Evolutionary conservation across 331 rosid genomes (phyloP).

Genomic region (Saraca asoca): DNA sequence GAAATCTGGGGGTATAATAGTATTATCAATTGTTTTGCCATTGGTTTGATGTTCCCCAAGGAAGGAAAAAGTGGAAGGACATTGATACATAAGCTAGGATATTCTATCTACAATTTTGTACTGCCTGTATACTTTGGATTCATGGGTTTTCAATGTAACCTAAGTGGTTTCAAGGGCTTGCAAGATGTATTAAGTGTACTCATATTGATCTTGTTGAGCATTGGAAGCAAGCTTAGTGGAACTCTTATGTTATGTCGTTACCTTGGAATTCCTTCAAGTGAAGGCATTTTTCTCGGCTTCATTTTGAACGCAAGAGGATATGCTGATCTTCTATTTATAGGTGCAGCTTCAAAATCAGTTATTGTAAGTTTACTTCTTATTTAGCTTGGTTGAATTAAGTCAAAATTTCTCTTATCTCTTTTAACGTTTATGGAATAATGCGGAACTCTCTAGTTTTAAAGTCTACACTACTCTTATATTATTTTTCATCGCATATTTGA

Average conservation of each 20-base stretch:
- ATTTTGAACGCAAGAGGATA: constrained; percentile 79
- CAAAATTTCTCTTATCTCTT: too few species aligned
- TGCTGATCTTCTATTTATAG: constrained; percentile 80
- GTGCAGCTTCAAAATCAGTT: constrained; percentile 56
- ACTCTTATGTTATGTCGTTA: constrained; percentile 62
- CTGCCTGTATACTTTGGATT: constrained; percentile 88
- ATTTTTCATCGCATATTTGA: too few species aligned
- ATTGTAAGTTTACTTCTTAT: constrained; percentile 51
- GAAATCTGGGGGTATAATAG: constrained; percentile 64
- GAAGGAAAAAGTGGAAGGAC: constrained; percentile 91
- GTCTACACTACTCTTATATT: too few species aligned
- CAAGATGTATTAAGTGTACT: constrained; percentile 15
- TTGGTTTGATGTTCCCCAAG: constrained; percentile 71
- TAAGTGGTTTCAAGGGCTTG: constrained; percentile 35
- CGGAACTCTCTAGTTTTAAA: too few species aligned
- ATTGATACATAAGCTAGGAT: constrained; percentile 65
- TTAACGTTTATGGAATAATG: too few species aligned
- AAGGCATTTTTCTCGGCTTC: constrained; percentile 78
- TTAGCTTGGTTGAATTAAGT: constrained; percentile 9
- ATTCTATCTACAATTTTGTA: constrained; percentile 73
- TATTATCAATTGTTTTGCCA: constrained; percentile 56
- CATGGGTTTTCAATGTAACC: constrained; percentile 76
- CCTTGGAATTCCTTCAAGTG: constrained; percentile 65
- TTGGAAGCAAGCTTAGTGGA: constrained; percentile 74
- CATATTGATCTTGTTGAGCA: constrained; percentile 61